These are phyloP conservation scores for Neonectria faginata DNA, from an alignment of 2,329 filamentous ascomycete species.

Conservation along the genomic window DNA sequence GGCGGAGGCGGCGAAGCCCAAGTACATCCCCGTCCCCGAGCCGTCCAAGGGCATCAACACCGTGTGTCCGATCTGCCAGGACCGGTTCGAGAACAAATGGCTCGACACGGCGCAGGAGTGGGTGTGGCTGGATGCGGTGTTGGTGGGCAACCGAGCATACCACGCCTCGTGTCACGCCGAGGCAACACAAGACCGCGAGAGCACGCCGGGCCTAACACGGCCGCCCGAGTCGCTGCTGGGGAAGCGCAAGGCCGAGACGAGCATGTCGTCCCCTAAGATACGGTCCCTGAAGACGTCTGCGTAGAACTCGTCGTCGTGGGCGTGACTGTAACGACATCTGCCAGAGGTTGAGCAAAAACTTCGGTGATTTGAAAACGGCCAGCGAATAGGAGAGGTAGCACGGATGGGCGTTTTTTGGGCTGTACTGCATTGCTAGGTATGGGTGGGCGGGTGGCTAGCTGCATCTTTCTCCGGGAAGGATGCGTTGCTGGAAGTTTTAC, in stretches of 20 bases:
- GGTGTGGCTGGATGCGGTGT: slow-evolving; percentile 92
- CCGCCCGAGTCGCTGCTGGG: slow-evolving; percentile 76
- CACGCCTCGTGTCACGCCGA: slow-evolving; percentile 92
- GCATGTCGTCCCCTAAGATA: slow-evolving; percentile 53
- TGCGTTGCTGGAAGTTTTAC: not conserved
- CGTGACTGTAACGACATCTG: too few relatives aligned
- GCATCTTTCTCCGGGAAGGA: slow-evolving; percentile 6
- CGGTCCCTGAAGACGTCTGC: slow-evolving; percentile 52
- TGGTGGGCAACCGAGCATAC: slow-evolving; percentile 82
- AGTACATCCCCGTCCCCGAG: slow-evolving; percentile 87
- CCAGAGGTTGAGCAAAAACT: not conserved
- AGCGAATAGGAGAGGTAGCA: slow-evolving; percentile 1
- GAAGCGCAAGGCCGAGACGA: slow-evolving; percentile 80
- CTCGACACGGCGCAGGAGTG: slow-evolving; percentile 94
- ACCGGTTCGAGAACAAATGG: slow-evolving; percentile 93
- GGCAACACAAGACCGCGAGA: slow-evolving; percentile 74
- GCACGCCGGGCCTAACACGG: slow-evolving; percentile 56
- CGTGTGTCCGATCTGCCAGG: slow-evolving; percentile 93
- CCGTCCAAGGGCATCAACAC: slow-evolving; percentile 79
- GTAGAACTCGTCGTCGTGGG: slow-evolving; percentile 27
- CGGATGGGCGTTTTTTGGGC: slow-evolving; percentile 25
- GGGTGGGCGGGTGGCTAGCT: not conserved
- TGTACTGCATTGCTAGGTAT: slow-evolving; percentile 20
- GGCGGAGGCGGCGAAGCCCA: slow-evolving; percentile 61
- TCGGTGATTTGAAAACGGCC: not conserved